Evolutionary conservation across 2,329 filamentous ascomycete species (phyloP).

Genomic region (Claviceps monticola): DNA sequence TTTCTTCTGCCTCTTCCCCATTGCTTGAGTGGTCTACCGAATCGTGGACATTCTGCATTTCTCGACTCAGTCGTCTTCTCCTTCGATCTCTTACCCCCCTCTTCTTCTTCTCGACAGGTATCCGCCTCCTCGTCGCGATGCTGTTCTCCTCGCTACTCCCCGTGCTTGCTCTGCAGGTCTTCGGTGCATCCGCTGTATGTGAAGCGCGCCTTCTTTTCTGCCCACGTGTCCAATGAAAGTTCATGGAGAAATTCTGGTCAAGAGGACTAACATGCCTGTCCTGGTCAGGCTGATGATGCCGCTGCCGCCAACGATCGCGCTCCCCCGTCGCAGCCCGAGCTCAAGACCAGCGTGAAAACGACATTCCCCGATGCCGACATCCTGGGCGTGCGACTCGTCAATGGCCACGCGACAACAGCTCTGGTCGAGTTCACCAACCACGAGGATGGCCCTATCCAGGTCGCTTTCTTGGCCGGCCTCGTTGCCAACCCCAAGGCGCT

Average conservation of each 20-base stretch:
- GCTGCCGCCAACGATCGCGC: constrained; percentile 2
- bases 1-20: no score
- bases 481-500: constrained; percentile 45
- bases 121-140: neutral
- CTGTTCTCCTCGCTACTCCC: constrained; percentile 6
- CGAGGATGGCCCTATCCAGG: constrained; percentile 59
- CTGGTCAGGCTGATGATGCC: constrained; percentile 6
- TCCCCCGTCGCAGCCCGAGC: constrained; percentile 1
- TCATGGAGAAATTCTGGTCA: neutral
- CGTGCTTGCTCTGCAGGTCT: constrained; percentile 5
- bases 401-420: constrained; percentile 73
- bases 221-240: neutral
- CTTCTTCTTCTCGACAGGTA: neutral
- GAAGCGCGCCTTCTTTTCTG: neutral
- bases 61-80: neutral
- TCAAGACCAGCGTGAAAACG: constrained; percentile 44
- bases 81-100: neutral
- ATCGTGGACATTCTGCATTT: neutral
- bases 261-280: neutral
- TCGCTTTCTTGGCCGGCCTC: constrained; percentile 64
- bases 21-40: no score
- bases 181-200: constrained; percentile 6
- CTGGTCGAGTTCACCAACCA: constrained; percentile 74
- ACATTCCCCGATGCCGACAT: constrained; percentile 60
- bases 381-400: constrained; percentile 91